Percentiles rank a stretch among this genome's conserved stretches.
These are phyloP conservation scores for Pseudozyma pruni DNA, from an alignment of 1,284 basidiomycete species.

Conservation along the genomic window DNA sequence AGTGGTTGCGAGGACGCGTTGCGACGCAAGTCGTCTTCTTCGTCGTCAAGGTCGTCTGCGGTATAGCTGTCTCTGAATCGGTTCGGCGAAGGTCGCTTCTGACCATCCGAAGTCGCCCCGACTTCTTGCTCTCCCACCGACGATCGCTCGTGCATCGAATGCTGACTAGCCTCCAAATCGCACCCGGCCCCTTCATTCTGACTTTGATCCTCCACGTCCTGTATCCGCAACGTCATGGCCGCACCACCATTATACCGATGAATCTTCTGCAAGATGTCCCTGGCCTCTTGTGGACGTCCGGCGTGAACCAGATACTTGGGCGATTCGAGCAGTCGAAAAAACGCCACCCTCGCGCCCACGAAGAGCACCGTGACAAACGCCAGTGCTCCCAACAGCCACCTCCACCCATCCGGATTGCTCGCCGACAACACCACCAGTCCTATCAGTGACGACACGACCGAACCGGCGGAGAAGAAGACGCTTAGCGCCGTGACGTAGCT, in stretches of 20 bases:
- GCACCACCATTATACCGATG: constrained; percentile 50
- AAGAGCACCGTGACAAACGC: constrained; percentile 77
- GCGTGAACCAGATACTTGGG: constrained; percentile 71
- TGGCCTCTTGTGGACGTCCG: constrained; percentile 53
- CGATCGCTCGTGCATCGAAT: constrained; percentile 10
- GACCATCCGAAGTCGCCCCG: too few species aligned
- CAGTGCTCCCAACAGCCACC: constrained; percentile 43
- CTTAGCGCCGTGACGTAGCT: constrained; percentile 94
- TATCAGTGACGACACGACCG: constrained; percentile 44
- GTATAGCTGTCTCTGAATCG: constrained; percentile 1
- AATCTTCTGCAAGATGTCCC: constrained; percentile 56
- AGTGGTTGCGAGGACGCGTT: constrained; percentile 10
- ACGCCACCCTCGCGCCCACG: constrained; percentile 81
- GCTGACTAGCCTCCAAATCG: constrained; percentile 20
- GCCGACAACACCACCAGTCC: constrained; percentile 50
- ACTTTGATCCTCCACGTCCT: constrained; percentile 44
- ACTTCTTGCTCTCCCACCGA: not conserved
- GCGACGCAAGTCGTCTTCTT: not conserved
- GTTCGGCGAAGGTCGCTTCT: not conserved
- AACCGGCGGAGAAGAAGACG: constrained; percentile 74
- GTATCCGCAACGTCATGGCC: constrained; percentile 26
- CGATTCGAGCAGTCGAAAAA: constrained; percentile 92
- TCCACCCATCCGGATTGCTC: constrained; percentile 36
- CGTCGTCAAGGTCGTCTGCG: constrained; percentile 6
- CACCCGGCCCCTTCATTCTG: not conserved